Evolutionary conservation across 106 monocot genomes (phyloP), one percentile per base, ranked within the genome.

Genomic region (Posidonia australis): DNA sequence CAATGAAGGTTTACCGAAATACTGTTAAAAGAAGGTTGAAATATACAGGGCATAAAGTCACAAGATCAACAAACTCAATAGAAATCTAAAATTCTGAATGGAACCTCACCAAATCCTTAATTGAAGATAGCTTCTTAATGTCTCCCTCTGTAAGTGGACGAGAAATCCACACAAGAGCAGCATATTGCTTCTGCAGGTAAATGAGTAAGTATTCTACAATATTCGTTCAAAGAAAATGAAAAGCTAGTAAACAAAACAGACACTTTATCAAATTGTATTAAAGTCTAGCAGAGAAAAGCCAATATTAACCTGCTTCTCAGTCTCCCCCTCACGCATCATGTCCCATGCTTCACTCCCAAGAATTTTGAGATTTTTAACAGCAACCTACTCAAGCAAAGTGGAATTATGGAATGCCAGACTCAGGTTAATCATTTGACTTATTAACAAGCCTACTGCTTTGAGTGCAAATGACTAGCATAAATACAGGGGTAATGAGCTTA

Each of bases 221-320:
- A n/a, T n/a, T n/a, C n/a, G n/a, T n/a, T n/a, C n/a, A n/a, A n/a
- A n/a, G n/a, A n/a, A n/a, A n/a, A n/a, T n/a, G n/a, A n/a, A n/a
- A n/a, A n/a, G n/a, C n/a, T 9, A 24, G 1, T 44, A 57, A 9
- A 44, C 42, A 26, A 48, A 20, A 41, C n/a, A n/a, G n/a, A n/a
- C n/a, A n/a, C n/a, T n/a, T n/a, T n/a, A n/a, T n/a, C n/a, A n/a
- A n/a, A n/a, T n/a, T n/a, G n/a, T n/a, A n/a, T n/a, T n/a, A n/a
- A n/a, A n/a, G n/a, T n/a, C n/a, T n/a, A n/a, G n/a, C n/a, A n/a
- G 5, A 36, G 26, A 23, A 54, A 54, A 22, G 52, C 10, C 28
- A 65, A 63, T 43, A n/a, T n/a, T n/a, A 71, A 96, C 96, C 89
- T 96, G 96, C 74, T 96, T 96, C 74, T 96, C 96, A 76, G 96